Evolutionary conservation across 257 asterid genomes (phyloP).

Genomic region (Przewalskia tangutica): DNA sequence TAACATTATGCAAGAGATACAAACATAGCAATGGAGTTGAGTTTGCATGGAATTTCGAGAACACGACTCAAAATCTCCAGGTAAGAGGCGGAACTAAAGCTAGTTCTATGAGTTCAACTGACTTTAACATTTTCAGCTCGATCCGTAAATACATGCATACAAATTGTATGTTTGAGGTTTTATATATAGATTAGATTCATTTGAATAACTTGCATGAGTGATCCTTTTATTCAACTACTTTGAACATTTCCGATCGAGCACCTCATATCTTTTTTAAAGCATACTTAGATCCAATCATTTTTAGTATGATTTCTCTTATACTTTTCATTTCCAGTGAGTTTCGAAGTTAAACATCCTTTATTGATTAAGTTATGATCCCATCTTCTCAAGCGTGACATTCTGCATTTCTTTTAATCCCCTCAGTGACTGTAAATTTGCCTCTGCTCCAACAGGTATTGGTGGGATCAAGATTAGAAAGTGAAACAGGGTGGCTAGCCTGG

Average conservation of each 20-base stretch:
- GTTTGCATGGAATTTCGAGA: conserved; percentile 39
- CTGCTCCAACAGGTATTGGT: conserved; percentile 24
- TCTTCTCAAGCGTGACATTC: neutral
- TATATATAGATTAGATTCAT: neutral
- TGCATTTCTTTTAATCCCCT: neutral
- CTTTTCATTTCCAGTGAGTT: neutral
- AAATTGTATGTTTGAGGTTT: neutral
- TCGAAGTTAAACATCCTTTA: neutral
- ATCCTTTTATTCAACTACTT: neutral
- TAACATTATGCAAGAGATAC: conserved; percentile 25
- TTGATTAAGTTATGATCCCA: neutral
- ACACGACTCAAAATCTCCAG: conserved; percentile 3
- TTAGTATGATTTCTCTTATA: neutral
- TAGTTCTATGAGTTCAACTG: neutral
- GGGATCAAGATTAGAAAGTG: conserved; percentile 22
- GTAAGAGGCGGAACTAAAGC: neutral
- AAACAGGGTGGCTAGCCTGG: conserved; percentile 64
- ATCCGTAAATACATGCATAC: neutral
- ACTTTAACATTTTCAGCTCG: neutral
- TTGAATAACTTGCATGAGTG: neutral
- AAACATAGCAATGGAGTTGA: conserved; percentile 22
- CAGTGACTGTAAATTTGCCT: neutral
- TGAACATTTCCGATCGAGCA: neutral
- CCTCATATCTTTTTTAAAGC: neutral
- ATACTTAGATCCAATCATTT: neutral